Percentiles rank a stretch among this genome's conserved stretches.
phyloP scores from a whole-genome alignment of 169 alveolate species.

The Plasmodium reichenowi region DNA sequence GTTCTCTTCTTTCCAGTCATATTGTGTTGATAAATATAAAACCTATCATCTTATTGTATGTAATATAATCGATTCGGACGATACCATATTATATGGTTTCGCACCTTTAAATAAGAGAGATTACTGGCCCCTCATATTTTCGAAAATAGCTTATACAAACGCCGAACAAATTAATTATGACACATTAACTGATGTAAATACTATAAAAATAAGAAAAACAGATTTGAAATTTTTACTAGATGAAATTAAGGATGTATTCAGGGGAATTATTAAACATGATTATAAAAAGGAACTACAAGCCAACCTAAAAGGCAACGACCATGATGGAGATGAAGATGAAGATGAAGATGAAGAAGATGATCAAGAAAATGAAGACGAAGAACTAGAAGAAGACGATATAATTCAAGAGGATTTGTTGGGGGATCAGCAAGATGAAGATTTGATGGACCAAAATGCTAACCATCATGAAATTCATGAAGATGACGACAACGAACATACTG shows the following conservation, averaged over 20 bases:
- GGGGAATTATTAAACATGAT: slow-evolving; percentile 15
- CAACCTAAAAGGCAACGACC: neutral
- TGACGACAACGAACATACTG: neutral
- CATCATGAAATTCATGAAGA: neutral
- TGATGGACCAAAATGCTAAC: neutral
- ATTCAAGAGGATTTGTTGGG: neutral
- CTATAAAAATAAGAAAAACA: slow-evolving; percentile 23
- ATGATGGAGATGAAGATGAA: neutral
- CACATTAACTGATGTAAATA: slow-evolving; percentile 46
- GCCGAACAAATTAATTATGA: slow-evolving; percentile 38
- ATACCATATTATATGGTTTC: slow-evolving; percentile 49
- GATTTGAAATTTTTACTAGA: slow-evolving; percentile 40
- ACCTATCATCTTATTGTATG: slow-evolving; percentile 58
- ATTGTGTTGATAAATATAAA: slow-evolving; percentile 61
- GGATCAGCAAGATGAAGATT: neutral
- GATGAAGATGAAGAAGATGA: neutral
- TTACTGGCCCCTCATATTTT: slow-evolving; percentile 48
- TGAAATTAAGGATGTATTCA: slow-evolving; percentile 49
- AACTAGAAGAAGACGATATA: neutral
- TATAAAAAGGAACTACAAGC: slow-evolving; percentile 7
- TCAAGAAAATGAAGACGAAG: neutral
- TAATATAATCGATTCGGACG: slow-evolving; percentile 53
- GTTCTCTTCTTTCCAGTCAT: slow-evolving; percentile 59
- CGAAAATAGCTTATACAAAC: slow-evolving; percentile 35
- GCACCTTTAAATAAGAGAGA: slow-evolving; percentile 51